These are phyloP conservation scores for Orbilia oligospora DNA, from an alignment of 2,329 filamentous ascomycete genomes.

Conservation along the genomic window DNA sequence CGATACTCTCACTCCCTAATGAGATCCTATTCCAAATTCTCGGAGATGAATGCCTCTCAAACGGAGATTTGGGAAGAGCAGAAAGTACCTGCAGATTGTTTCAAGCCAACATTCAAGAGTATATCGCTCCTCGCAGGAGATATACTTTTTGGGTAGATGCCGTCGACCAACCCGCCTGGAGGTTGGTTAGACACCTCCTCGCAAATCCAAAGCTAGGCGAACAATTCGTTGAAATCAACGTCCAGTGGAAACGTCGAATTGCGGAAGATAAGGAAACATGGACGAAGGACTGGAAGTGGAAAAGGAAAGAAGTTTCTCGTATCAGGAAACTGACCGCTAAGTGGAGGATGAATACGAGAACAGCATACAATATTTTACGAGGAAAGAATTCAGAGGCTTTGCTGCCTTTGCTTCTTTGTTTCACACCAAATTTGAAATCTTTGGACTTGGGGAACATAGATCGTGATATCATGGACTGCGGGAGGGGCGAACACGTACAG, in stretches of 20 bases:
- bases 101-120: constrained; percentile 15
- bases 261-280: background rate
- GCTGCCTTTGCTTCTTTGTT: constrained; percentile 26
- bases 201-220: constrained; percentile 27
- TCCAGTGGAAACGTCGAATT: constrained; percentile 14
- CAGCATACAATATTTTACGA: background rate
- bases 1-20: constrained; percentile 21
- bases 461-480: too few relatives aligned
- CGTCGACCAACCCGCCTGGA: constrained; percentile 21
- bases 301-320: background rate
- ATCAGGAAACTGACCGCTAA: background rate
- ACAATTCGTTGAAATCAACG: constrained; percentile 5
- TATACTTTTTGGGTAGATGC: constrained; percentile 39
- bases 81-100: constrained; percentile 14
- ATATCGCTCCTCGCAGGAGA: background rate
- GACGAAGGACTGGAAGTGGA: constrained; percentile 27
- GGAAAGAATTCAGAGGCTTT: constrained; percentile 38
- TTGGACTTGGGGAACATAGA: background rate
- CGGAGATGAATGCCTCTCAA: constrained; percentile 2
- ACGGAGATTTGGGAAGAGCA: constrained; percentile 11
- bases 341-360: background rate
- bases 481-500: too few relatives aligned
- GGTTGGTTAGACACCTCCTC: constrained; percentile 6
- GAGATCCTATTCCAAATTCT: constrained; percentile 25
- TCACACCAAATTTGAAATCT: constrained; percentile 1